Percentiles rank a stretch among this genome's conserved stretches.
These are phyloP conservation scores for Euphorbia lathyris DNA, from an alignment of 345 rosid genomes.

Conservation along the genomic window DNA sequence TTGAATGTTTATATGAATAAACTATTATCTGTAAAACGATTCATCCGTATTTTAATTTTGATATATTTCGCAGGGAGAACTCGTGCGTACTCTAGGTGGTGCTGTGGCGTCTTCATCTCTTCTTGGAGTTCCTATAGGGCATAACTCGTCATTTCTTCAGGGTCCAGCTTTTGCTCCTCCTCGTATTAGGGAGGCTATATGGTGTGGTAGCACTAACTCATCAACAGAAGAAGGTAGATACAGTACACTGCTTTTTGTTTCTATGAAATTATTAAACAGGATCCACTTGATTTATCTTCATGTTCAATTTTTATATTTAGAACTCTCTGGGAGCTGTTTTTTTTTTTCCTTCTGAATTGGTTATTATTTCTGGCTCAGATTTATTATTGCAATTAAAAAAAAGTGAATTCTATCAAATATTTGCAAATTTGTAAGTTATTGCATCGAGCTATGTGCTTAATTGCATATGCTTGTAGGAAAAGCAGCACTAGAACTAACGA, in stretches of 20 bases:
- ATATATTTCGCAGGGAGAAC: conserved; percentile 82
- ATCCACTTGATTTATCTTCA: neutral
- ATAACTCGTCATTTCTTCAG: conserved; percentile 96
- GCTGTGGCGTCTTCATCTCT: conserved; percentile 66
- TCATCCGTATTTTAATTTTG: too few relatives aligned
- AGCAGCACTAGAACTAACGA: neutral
- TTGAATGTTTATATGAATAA: neutral
- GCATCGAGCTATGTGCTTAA: too few relatives aligned
- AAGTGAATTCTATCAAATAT: neutral
- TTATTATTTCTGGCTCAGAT: neutral
- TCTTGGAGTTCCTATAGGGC: conserved; percentile 95
- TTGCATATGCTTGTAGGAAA: neutral
- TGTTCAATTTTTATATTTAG: neutral
- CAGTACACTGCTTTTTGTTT: neutral
- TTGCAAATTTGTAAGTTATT: too few relatives aligned
- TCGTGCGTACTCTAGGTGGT: conserved; percentile 83
- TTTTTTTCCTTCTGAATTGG: too few relatives aligned
- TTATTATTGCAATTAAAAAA: neutral
- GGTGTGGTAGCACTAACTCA: conserved; percentile 98
- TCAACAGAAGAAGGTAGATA: conserved; percentile 82
- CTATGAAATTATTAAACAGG: neutral
- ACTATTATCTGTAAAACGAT: neutral
- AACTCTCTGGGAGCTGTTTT: neutral
- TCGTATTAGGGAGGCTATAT: conserved; percentile 92
- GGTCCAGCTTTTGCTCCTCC: conserved; percentile 99